A percentile compares a stretch with the other conserved stretches of the same genome.
Evolutionary conservation across 306 rosid genomes (phyloP).

Genomic region (Pueraria montana): DNA sequence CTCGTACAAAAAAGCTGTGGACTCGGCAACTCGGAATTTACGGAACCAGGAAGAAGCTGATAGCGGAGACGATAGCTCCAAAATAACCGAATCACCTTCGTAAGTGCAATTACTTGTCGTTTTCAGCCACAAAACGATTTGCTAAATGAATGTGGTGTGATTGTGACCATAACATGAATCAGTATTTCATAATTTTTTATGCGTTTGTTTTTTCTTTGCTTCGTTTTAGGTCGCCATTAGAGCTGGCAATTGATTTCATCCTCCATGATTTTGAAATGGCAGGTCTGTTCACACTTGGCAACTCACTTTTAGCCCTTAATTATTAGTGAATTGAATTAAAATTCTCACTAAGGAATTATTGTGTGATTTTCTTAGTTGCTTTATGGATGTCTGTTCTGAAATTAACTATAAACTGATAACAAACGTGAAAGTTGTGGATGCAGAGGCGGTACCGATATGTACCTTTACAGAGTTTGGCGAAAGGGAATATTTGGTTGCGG

Average conservation of each 20-base stretch:
- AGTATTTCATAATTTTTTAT: not conserved
- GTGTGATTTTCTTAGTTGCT: too few relatives aligned
- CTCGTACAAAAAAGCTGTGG: slow-evolving; percentile 88
- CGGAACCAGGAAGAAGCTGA: slow-evolving; percentile 58
- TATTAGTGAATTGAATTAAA: not conserved
- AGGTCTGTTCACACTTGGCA: slow-evolving; percentile 50
- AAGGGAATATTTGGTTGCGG: slow-evolving; percentile 85
- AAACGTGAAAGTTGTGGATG: slow-evolving; percentile 42
- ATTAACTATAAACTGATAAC: too few relatives aligned
- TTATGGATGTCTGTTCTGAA: too few relatives aligned
- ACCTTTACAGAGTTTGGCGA: slow-evolving; percentile 82
- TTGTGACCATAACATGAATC: not conserved
- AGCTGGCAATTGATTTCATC: slow-evolving; percentile 85
- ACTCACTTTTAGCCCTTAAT: not conserved
- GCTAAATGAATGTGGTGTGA: slow-evolving; percentile 2
- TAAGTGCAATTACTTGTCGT: slow-evolving; percentile 45
- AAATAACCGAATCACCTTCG: slow-evolving; percentile 64
- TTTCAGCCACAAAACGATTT: slow-evolving; percentile 36
- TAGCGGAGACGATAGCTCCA: slow-evolving; percentile 41
- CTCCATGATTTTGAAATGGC: slow-evolving; percentile 98
- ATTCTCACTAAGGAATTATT: too few relatives aligned
- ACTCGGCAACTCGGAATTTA: slow-evolving; percentile 75
- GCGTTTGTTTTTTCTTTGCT: not conserved
- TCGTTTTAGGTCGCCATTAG: slow-evolving; percentile 65
- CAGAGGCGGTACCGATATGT: slow-evolving; percentile 92